Evolutionary conservation across 768 basidiomycete genomes (phyloP), one percentile per base, ranked within the genome.

Genomic region (Suillus bovinus): DNA sequence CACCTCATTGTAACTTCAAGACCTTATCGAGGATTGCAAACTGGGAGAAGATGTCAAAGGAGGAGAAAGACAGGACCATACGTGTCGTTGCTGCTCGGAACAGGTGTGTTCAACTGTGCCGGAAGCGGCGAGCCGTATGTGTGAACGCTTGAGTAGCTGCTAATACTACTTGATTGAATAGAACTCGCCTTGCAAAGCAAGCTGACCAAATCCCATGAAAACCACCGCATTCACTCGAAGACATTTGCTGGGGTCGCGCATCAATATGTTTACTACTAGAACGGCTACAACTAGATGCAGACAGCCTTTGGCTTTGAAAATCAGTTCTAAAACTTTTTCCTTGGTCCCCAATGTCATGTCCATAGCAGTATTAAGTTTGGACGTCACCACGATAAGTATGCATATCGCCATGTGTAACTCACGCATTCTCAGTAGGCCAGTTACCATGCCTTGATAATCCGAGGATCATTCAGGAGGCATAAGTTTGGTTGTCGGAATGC

Each of bases 1-100:
- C 9, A 1, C 16, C 31, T 24, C 20, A 59, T 27, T 36, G 34
- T 20, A 24, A 33, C 33, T 33, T 36, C 14, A 62, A 89, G 87
- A 89, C 87, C 0, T 69, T 88, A 17, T 89, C 86, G 9, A 76
- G 87, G 39, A 87, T 90, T 61, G 80, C 80, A 33, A 88, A 89
- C 67, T 90, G 88, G 88, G 72, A 77, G 46, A 76, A 79, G 60
- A 80, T 89, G 78, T 81, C 86, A 2, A 76, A 82, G 14, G 68
- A 76, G 20, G 86, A 91, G 74, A 80, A 80, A 68, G 82, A 86
- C 63, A 76, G 84, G 29, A 86, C 85, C 3, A 68, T 85, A 44
- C 74, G 85, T 41, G 79, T 89, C 9, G 71, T 90, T 10, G 77
- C 80, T 3, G 78, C 78, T 36, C 78, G 86, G 61, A 86, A 86